A percentile compares a stretch with the other conserved stretches of the same genome.
These are phyloP conservation scores for Tylopilus sp. DNA, from an alignment of 1,284 basidiomycete species.

Conservation along the genomic window DNA sequence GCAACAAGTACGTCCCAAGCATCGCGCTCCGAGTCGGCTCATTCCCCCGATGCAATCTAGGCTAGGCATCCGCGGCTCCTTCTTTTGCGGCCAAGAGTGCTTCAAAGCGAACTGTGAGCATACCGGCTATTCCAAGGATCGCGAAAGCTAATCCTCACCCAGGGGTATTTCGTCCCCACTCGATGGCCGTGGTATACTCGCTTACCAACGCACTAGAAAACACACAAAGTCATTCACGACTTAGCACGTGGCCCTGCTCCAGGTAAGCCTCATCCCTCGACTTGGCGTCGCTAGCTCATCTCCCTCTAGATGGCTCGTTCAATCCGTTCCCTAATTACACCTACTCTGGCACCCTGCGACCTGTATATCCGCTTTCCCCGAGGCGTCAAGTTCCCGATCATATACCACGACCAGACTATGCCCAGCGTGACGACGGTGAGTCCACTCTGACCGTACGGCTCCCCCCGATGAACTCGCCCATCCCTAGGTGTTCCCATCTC, in stretches of 20 bases:
- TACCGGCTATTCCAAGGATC: not conserved
- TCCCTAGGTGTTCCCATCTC: constrained; percentile 56
- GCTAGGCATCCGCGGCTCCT: constrained; percentile 75
- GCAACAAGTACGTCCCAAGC: constrained; percentile 59
- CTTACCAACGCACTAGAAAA: constrained; percentile 55
- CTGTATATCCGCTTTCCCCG: constrained; percentile 73
- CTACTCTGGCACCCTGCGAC: constrained; percentile 71
- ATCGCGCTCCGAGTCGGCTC: constrained; percentile 4
- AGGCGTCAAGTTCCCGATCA: constrained; percentile 67
- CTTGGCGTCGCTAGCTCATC: not conserved
- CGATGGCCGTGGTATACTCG: not conserved
- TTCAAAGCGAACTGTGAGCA: constrained; percentile 79
- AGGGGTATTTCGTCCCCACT: constrained; percentile 43
- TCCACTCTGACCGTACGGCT: constrained; percentile 12
- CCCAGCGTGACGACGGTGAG: constrained; percentile 56
- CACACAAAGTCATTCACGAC: constrained; percentile 72
- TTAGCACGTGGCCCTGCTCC: constrained; percentile 46
- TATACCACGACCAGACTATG: constrained; percentile 80
- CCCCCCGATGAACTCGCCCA: constrained; percentile 13
- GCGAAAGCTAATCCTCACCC: not conserved
- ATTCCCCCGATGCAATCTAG: constrained; percentile 36
- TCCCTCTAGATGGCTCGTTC: constrained; percentile 56
- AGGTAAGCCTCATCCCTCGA: constrained; percentile 14
- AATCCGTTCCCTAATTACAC: constrained; percentile 68
- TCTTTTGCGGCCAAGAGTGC: constrained; percentile 82